Evolutionary conservation across 805 yeast species (phyloP).

Genomic region (Yarrowia bubula): DNA sequence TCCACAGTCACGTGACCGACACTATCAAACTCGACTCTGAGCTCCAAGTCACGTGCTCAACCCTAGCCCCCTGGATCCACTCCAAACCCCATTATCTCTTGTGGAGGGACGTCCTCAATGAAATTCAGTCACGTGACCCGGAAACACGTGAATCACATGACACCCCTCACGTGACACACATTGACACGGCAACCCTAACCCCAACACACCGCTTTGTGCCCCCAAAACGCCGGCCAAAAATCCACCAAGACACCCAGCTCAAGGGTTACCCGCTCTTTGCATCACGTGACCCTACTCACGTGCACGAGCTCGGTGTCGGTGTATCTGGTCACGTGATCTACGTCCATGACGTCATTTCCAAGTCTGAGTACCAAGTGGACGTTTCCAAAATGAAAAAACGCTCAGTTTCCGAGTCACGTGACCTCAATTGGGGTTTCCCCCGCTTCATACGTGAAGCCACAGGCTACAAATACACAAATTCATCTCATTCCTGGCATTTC

Average conservation of each 20-base stretch:
- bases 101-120: background rate
- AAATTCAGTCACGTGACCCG: background rate
- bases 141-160: no score
- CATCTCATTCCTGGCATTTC: background rate
- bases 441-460: background rate
- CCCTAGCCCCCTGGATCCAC: constrained; percentile 3
- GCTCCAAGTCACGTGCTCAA: background rate
- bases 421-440: constrained; percentile 10
- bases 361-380: background rate
- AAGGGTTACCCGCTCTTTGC: background rate
- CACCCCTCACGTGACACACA: background rate
- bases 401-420: no score
- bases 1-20: background rate
- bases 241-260: background rate
- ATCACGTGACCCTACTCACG: background rate
- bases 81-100: background rate
- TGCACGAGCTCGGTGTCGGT: background rate
- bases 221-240: constrained; percentile 12
- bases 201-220: background rate
- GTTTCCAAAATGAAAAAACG: background rate
- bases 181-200: background rate
- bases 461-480: background rate
- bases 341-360: background rate
- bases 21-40: background rate
- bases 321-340: background rate